phyloP scores from a whole-genome alignment of 331 rosid genomes.

The Arachis monticola region DNA sequence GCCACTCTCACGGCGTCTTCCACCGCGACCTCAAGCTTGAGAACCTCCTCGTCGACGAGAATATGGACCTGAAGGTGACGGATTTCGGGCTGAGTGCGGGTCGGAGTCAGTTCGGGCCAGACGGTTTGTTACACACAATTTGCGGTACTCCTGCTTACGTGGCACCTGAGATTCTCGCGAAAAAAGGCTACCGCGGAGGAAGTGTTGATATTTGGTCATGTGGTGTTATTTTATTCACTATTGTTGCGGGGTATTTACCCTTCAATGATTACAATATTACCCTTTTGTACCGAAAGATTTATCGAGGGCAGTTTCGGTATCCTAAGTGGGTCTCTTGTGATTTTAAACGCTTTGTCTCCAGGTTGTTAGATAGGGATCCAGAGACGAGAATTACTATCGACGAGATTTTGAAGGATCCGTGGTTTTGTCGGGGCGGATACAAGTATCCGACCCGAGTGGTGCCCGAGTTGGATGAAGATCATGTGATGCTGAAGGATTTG shows the following conservation, averaged over 20 bases:
- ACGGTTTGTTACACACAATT: constrained; percentile 63
- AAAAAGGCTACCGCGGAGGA: constrained; percentile 69
- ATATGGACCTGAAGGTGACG: constrained; percentile 60
- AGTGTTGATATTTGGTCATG: constrained; percentile 76
- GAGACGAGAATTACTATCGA: constrained; percentile 60
- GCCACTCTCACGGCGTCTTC: constrained; percentile 65
- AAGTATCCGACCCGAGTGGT: constrained; percentile 12
- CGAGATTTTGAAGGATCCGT: constrained; percentile 57
- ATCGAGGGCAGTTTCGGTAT: constrained; percentile 58
- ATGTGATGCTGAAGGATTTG: constrained; percentile 30
- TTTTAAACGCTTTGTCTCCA: constrained; percentile 43
- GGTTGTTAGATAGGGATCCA: constrained; percentile 68
- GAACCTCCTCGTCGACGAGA: constrained; percentile 64
- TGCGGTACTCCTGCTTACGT: constrained; percentile 86
- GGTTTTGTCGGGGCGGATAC: constrained; percentile 52
- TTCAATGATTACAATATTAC: constrained; percentile 61
- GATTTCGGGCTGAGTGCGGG: constrained; percentile 73
- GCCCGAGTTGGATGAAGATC: constrained; percentile 18
- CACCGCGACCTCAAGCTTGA: constrained; percentile 84
- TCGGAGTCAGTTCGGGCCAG: constrained; percentile 47
- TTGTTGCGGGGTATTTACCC: constrained; percentile 63
- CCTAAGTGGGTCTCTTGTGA: constrained; percentile 66
- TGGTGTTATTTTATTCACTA: constrained; percentile 64
- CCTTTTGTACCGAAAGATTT: constrained; percentile 67
- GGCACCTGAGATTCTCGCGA: constrained; percentile 76